phyloP scores from a whole-genome alignment of 2,329 filamentous ascomycete species.

The Colletotrichum sublineola region DNA sequence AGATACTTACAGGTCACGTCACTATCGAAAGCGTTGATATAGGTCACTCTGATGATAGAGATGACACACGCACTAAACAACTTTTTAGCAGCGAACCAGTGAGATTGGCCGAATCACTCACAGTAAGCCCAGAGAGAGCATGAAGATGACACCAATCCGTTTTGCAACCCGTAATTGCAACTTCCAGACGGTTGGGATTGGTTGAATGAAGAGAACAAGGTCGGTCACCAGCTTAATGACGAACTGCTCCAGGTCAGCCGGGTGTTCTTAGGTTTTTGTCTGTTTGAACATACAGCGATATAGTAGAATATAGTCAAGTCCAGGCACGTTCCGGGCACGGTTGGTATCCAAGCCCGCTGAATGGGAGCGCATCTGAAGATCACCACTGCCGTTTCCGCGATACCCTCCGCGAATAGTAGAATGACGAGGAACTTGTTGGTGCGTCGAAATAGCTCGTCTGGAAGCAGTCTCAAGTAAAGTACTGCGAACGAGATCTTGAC shows the following conservation, averaged over 20 bases:
- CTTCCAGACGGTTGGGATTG: conserved; percentile 54
- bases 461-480: conserved; percentile 41
- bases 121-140: conserved; percentile 49
- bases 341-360: conserved; percentile 40
- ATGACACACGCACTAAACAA: conserved; percentile 45
- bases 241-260: conserved; percentile 42
- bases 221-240: conserved; percentile 54
- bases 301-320: conserved; percentile 49
- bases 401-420: conserved; percentile 38
- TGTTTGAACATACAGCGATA: conserved; percentile 21
- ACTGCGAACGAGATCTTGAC: conserved; percentile 42
- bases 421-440: conserved; percentile 41
- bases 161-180: conserved; percentile 51
- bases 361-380: conserved; percentile 42
- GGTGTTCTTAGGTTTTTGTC: background rate
- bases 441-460: conserved; percentile 33
- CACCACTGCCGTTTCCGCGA: conserved; percentile 40
- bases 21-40: conserved; percentile 45
- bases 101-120: conserved; percentile 13
- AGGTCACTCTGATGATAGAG: conserved; percentile 48
- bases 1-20: conserved; percentile 46
- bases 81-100: background rate
- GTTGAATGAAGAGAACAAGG: conserved; percentile 53
- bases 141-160: conserved; percentile 47
- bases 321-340: conserved; percentile 37